Evolutionary conservation across 2,329 filamentous ascomycete species (phyloP).

Genomic region (Ascochyta clinopodiicola): DNA sequence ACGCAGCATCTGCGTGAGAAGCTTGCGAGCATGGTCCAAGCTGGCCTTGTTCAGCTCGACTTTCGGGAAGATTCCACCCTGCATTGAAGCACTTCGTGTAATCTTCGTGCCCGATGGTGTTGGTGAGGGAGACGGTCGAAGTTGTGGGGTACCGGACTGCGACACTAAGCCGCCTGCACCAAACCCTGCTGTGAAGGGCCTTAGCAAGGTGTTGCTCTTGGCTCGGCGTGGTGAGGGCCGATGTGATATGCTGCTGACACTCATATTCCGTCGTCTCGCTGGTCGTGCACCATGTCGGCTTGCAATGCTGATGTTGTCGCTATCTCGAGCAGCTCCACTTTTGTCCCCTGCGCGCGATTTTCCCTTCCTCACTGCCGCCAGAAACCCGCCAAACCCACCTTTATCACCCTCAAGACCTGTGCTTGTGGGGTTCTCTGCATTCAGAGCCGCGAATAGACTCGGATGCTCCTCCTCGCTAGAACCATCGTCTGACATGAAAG

Average conservation of each 20-base stretch:
- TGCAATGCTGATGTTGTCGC: conserved; percentile 68
- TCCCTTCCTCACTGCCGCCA: conserved; percentile 77
- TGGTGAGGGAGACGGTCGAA: conserved; percentile 36
- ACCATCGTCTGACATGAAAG: conserved; percentile 92
- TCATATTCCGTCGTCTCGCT: conserved; percentile 79
- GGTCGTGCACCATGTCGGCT: conserved; percentile 68
- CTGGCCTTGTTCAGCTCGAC: conserved; percentile 88
- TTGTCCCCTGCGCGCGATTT: conserved; percentile 76
- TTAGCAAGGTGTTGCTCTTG: conserved; percentile 62
- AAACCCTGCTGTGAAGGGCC: conserved; percentile 52
- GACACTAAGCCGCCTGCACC: conserved; percentile 22
- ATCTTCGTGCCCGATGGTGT: conserved; percentile 48
- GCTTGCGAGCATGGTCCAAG: conserved; percentile 82
- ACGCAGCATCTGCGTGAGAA: conserved; percentile 81
- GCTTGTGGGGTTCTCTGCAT: conserved; percentile 64
- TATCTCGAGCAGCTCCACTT: conserved; percentile 71
- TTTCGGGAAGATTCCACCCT: conserved; percentile 74
- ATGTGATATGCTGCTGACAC: conserved; percentile 78
- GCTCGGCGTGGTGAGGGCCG: conserved; percentile 73
- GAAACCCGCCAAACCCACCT: conserved; percentile 72
- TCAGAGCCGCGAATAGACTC: conserved; percentile 80
- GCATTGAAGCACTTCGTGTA: conserved; percentile 82
- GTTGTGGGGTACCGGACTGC: conserved; percentile 31
- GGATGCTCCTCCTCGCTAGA: conserved; percentile 93
- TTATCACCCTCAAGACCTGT: conserved; percentile 76